phyloP scores from a whole-genome alignment of 441 rosid species.

The Euphorbia schlechtendalii region DNA sequence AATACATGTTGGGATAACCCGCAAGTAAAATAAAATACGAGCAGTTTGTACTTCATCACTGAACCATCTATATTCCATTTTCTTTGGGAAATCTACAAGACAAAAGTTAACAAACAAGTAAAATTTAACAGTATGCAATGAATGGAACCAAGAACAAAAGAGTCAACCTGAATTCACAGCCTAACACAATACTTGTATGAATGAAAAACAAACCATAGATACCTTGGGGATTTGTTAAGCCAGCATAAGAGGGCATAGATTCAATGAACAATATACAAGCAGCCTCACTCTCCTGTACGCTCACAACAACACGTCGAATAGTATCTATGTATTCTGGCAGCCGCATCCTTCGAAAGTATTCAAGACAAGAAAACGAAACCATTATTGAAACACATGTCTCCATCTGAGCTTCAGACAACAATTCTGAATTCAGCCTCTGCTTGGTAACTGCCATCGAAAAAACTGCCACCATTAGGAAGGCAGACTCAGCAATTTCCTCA shows the following conservation, averaged over 20 bases:
- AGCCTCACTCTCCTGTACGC: conserved; percentile 68
- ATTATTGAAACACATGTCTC: conserved; percentile 62
- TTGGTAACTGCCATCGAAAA: conserved; percentile 69
- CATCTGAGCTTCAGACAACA: conserved; percentile 46
- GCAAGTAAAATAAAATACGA: conserved; percentile 74
- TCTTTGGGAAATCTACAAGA: conserved; percentile 38
- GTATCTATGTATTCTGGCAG: conserved; percentile 87
- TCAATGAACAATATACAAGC: conserved; percentile 62
- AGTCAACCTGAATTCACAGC: no score
- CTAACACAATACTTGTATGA: not conserved
- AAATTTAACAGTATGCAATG: not conserved
- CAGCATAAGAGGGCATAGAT: conserved; percentile 65
- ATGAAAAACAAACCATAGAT: conserved; percentile 15
- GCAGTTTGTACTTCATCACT: conserved; percentile 92
- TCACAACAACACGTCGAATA: conserved; percentile 58
- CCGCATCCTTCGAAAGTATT: conserved; percentile 73
- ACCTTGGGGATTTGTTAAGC: conserved; percentile 69
- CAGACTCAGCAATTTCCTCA: conserved; percentile 83
- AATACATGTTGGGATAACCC: conserved; percentile 82
- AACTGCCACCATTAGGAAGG: conserved; percentile 84
- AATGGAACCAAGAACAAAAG: no score
- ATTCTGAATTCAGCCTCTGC: conserved; percentile 45
- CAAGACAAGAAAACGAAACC: conserved; percentile 73
- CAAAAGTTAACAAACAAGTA: conserved; percentile 14
- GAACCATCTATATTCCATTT: conserved; percentile 60